phyloP scores from a whole-genome alignment of 78 protist species.

The Abeoforma whisleri region DNA sequence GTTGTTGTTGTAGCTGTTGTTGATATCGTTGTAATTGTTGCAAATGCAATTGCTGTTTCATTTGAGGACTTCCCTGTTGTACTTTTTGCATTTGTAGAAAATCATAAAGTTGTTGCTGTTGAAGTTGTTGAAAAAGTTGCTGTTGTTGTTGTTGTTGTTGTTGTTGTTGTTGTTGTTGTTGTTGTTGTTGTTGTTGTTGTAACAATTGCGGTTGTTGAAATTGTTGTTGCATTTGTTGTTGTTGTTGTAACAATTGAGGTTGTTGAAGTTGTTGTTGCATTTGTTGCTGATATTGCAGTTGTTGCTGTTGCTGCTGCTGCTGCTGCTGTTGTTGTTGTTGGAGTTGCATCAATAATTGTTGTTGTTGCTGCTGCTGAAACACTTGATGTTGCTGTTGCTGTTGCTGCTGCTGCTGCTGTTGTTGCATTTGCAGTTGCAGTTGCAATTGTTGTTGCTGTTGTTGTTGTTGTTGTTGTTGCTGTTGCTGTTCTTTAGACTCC shows the following conservation, averaged over 20 bases:
- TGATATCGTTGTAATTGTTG: too few species aligned
- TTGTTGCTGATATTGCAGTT: background rate
- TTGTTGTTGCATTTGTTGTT: background rate
- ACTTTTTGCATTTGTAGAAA: too few species aligned
- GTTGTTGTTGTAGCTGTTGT: too few species aligned
- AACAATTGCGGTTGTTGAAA: conserved; percentile 5
- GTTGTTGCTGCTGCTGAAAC: background rate
- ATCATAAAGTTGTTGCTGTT: too few species aligned
- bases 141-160: background rate
- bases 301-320: background rate
- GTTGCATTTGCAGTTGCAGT: background rate
- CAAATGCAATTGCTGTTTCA: too few species aligned
- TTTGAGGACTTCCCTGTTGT: too few species aligned
- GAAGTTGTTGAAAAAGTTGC: too few species aligned
- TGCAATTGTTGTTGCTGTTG: background rate
- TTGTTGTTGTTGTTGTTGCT: conserved; percentile 8
- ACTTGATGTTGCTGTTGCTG: conserved; percentile 10
- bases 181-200: conserved; percentile 8
- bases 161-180: conserved; percentile 8
- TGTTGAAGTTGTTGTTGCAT: conserved; percentile 9
- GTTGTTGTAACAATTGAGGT: background rate
- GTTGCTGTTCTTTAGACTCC: background rate
- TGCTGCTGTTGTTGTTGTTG: conserved; percentile 6
- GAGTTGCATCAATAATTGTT: background rate
- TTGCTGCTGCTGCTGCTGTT: conserved; percentile 8